Conservation (phyloP, 305 asterid species). For the Solanum aculeatissimum region DNA sequence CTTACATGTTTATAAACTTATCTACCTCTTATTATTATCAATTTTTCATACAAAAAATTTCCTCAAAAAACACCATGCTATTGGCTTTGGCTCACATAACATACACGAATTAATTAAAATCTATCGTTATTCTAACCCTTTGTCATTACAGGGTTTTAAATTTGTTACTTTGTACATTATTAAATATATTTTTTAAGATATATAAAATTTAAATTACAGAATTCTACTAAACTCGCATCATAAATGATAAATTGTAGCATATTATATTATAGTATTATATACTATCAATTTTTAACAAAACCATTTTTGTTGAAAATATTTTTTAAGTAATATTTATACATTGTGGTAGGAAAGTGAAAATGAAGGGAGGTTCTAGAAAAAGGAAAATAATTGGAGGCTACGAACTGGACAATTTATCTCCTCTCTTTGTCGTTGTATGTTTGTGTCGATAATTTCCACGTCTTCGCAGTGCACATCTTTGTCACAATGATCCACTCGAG, state of each 20-base stretch:
- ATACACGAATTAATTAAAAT: background rate
- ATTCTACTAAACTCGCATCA: background rate
- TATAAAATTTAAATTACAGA: background rate
- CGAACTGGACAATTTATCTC: background rate
- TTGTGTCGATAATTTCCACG: constrained; percentile 6
- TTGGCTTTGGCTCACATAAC: background rate
- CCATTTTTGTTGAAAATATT: background rate
- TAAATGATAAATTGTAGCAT: background rate
- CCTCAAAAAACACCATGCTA: background rate
- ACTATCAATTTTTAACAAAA: background rate
- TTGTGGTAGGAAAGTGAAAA: background rate
- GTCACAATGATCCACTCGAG: background rate
- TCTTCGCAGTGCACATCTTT: background rate
- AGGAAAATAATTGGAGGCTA: background rate
- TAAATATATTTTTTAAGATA: background rate
- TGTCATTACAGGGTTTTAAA: background rate
- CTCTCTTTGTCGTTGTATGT: background rate
- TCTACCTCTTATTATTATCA: background rate
- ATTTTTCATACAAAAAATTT: background rate
- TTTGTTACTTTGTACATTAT: background rate
- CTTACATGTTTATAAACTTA: no score
- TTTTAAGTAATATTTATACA: background rate
- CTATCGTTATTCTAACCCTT: background rate
- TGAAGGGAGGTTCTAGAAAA: background rate
- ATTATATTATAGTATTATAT: no score